A percentile compares a stretch with the other conserved stretches of the same genome.
phyloP scores from a whole-genome alignment of 768 basidiomycete species.

The Russula ochroleuca region DNA sequence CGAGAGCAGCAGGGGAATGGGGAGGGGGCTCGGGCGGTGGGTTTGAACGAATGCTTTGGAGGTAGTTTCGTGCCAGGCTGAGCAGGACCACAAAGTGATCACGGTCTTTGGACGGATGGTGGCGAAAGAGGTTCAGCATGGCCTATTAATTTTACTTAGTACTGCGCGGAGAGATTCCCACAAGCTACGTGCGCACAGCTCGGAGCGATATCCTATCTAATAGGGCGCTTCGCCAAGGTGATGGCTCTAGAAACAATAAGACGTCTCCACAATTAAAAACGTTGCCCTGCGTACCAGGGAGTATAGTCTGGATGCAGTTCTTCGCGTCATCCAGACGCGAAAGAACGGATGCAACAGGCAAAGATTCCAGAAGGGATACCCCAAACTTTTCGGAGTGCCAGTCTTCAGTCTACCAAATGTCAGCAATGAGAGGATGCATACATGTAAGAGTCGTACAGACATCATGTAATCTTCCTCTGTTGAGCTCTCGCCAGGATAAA shows the following conservation, averaged over 20 bases:
- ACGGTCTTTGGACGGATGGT: constrained; percentile 38
- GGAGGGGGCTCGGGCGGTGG: constrained; percentile 38
- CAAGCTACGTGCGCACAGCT: constrained; percentile 12
- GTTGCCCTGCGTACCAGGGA: constrained; percentile 9
- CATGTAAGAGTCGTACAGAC: constrained; percentile 38
- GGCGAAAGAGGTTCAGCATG: constrained; percentile 48
- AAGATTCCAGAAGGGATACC: constrained; percentile 63
- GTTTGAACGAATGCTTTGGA: constrained; percentile 39
- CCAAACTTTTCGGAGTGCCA: constrained; percentile 90
- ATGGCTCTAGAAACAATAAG: constrained; percentile 20
- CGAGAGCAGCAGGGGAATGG: constrained; percentile 47
- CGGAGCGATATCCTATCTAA: constrained; percentile 26
- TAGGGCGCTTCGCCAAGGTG: constrained; percentile 19
- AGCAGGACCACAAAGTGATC: constrained; percentile 40
- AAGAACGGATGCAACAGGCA: constrained; percentile 51
- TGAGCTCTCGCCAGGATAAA: constrained; percentile 74
- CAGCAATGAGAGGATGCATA: constrained; percentile 20
- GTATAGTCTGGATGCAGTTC: constrained; percentile 47
- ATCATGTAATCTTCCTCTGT: constrained; percentile 71
- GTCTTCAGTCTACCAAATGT: constrained; percentile 62
- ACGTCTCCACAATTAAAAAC: neutral
- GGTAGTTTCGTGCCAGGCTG: constrained; percentile 38
- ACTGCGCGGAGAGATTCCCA: neutral
- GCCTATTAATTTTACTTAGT: constrained; percentile 35
- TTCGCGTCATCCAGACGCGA: constrained; percentile 56